phyloP scores from a whole-genome alignment of 257 asterid genomes.

The Striga asiatica region DNA sequence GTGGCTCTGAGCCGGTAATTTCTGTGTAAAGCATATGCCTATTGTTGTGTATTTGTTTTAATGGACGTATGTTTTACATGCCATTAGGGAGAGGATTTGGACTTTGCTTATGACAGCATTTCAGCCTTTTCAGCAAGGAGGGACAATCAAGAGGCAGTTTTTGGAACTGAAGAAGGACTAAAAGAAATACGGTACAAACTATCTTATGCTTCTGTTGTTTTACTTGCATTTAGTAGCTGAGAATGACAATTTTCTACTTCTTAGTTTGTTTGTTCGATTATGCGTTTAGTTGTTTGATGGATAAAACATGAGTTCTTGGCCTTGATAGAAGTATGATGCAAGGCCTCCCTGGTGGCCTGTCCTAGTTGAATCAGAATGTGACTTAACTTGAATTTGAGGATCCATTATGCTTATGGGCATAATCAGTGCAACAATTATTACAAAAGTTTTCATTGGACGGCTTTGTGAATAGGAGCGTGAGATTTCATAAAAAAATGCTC shows the following conservation, averaged over 20 bases:
- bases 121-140: constrained; percentile 95
- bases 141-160: constrained; percentile 96
- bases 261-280: constrained; percentile 6
- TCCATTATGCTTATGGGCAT: neutral
- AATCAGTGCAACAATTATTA: neutral
- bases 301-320: neutral
- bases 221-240: neutral
- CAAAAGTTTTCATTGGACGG: neutral
- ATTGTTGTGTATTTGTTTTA: neutral
- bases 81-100: constrained; percentile 89
- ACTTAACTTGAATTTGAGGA: neutral
- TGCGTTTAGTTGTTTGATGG: neutral
- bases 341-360: neutral
- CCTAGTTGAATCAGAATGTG: neutral
- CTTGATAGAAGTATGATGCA: neutral
- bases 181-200: constrained; percentile 73
- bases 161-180: constrained; percentile 96
- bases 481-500: constrained; percentile 1
- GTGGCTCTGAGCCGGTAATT: neutral
- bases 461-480: neutral
- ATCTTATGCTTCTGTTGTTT: constrained; percentile 2
- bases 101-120: constrained; percentile 94
- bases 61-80: constrained; percentile 13
- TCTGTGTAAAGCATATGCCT: neutral
- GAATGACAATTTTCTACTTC: neutral